Conservation (phyloP, 1,139 yeast species). For the Hyphopichia fennica region DNA sequence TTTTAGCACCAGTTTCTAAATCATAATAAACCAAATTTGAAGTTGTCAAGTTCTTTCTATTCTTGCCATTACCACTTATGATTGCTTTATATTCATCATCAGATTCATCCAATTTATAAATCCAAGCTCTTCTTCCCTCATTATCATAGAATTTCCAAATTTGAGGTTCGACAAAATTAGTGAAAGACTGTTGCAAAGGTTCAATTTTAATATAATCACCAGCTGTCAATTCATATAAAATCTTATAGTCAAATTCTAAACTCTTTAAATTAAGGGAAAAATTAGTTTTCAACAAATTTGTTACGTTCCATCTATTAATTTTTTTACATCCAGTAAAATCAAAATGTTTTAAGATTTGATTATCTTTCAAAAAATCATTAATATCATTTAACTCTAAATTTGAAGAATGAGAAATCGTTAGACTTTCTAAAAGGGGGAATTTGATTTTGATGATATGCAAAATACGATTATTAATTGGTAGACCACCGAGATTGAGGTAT, state of each 20-base stretch:
- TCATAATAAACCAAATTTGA: constrained; percentile 55
- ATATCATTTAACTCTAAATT: constrained; percentile 48
- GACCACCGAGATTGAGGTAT: constrained; percentile 73
- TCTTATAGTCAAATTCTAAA: constrained; percentile 43
- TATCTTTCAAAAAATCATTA: constrained; percentile 43
- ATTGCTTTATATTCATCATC: constrained; percentile 36
- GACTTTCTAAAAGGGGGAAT: constrained; percentile 57
- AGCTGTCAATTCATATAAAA: constrained; percentile 38
- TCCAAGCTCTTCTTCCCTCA: constrained; percentile 84
- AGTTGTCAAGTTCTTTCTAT: constrained; percentile 1
- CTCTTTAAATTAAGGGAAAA: constrained; percentile 27
- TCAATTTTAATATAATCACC: constrained; percentile 36
- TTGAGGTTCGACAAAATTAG: constrained; percentile 28
- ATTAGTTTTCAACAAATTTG: constrained; percentile 26
- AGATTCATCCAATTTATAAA: constrained; percentile 50
- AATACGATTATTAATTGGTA: constrained; percentile 59
- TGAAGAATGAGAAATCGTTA: constrained; percentile 61
- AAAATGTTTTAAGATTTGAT: constrained; percentile 25
- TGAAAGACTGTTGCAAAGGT: constrained; percentile 28
- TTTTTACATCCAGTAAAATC: constrained; percentile 44
- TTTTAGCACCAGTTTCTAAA: constrained; percentile 64
- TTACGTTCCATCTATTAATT: constrained; percentile 24
- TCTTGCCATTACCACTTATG: constrained; percentile 14
- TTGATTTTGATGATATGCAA: constrained; percentile 55
- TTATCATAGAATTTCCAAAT: constrained; percentile 57